phyloP scores from a whole-genome alignment of 345 rosid species.

The Gossypium sturtianum region DNA sequence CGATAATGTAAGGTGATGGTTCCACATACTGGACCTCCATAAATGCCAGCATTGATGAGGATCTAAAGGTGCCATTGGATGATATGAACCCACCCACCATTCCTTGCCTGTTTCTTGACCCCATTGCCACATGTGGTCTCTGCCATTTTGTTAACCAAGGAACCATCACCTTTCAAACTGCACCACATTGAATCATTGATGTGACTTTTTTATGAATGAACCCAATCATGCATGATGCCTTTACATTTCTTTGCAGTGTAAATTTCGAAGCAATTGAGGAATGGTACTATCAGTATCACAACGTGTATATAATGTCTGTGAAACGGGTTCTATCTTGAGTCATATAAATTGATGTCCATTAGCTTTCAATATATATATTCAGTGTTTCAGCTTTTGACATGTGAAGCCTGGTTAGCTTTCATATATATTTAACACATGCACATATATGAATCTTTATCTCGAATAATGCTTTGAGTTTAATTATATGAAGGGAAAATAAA shows the following conservation, averaged over 20 bases:
- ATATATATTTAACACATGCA: not conserved
- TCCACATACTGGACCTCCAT: conserved; percentile 13
- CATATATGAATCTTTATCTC: not conserved
- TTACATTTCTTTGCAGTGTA: too few species aligned
- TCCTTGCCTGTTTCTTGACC: conserved; percentile 3
- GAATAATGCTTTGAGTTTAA: too few species aligned
- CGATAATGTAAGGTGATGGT: not conserved
- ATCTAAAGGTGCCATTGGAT: conserved; percentile 5
- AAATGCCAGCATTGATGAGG: conserved; percentile 16
- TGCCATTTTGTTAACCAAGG: conserved; percentile 14
- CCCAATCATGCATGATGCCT: not conserved
- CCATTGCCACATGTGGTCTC: conserved; percentile 20
- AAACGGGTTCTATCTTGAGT: not conserved
- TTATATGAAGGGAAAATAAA: too few species aligned
- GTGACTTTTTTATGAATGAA: not conserved
- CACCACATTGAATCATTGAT: too few species aligned
- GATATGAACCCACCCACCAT: conserved; percentile 9
- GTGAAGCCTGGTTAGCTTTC: not conserved
- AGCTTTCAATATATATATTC: conserved; percentile 1
- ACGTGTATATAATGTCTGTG: not conserved
- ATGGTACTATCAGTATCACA: not conserved
- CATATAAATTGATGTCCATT: not conserved
- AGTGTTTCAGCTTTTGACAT: conserved; percentile 1
- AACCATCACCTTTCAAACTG: not conserved
- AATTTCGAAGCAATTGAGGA: not conserved